phyloP scores from a whole-genome alignment of 805 yeast genomes.

The Candida easanensis region DNA sequence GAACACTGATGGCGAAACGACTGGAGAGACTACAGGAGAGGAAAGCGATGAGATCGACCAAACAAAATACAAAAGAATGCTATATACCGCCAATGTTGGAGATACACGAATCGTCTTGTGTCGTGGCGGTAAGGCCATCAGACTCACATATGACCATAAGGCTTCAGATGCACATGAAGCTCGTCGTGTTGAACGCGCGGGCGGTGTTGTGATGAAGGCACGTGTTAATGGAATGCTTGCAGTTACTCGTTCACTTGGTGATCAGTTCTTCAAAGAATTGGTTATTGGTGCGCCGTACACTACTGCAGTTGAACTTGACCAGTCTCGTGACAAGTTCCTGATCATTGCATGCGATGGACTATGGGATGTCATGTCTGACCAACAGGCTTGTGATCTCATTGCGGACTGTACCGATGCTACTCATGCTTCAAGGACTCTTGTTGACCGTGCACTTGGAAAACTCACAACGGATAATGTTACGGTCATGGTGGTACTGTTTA shows the following conservation, averaged over 20 bases:
- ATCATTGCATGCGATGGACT: constrained; percentile 95
- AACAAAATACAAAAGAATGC: constrained; percentile 59
- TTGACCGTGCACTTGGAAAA: constrained; percentile 70
- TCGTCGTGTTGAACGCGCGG: constrained; percentile 68
- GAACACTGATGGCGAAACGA: neutral
- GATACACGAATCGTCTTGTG: constrained; percentile 83
- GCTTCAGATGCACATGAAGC: constrained; percentile 80
- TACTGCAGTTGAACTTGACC: constrained; percentile 71
- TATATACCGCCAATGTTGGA: constrained; percentile 94
- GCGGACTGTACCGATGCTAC: constrained; percentile 54
- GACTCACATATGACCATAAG: constrained; percentile 91
- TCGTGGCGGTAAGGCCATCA: constrained; percentile 68
- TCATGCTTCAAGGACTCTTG: constrained; percentile 63
- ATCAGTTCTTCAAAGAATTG: constrained; percentile 83
- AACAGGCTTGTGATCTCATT: constrained; percentile 74
- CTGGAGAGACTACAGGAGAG: neutral
- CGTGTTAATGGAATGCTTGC: constrained; percentile 96
- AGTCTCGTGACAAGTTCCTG: constrained; percentile 64
- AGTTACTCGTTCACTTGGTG: constrained; percentile 91
- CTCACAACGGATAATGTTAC: constrained; percentile 91
- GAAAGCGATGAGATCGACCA: constrained; percentile 22
- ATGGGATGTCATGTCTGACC: constrained; percentile 93
- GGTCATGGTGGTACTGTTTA: constrained; percentile 71
- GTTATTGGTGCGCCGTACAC: constrained; percentile 93
- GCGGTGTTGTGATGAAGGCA: constrained; percentile 86